Base-by-base conservation (phyloP, 192 early-diverging fungal genomes). In the Spinellus fusiger region DNA sequence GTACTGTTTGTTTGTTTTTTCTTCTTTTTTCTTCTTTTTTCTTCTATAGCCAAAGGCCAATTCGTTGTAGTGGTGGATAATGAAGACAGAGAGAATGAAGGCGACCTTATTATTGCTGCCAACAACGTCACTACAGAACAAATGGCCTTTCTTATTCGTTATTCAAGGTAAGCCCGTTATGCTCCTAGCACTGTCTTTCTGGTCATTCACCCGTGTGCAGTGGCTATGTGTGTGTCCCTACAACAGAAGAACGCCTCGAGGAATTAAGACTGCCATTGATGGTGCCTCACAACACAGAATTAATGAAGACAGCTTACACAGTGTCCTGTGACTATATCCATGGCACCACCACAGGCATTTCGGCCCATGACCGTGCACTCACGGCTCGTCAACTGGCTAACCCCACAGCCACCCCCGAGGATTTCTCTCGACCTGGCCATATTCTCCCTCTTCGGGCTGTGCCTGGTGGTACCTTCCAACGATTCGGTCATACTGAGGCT, bases 71-170 rank as follows among this genome's bases (percentile, higher is more conserved):
- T 90, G 3, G 91, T 97, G 62, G 96, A 99, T 76, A 90, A 97
- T 69, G 96, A 98, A 65, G 95, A 97, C 66, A 89, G 95, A 16
- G 97, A 99, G 76, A 99, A 99, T 77, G 97, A 99, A 71, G 97
- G 97, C 32, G 97, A 99, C 71, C 76, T 99, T 49, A 93, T 99
- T 59, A 93, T 97, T 68, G 92, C 97, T 0, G 97, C 89, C n/a
- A 87, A 98, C 74, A 89, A 92, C 71, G 72, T 92, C 10, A 97
- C 93, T 1, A 85, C 88, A 0, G 92, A 92, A 65, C 88, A 94
- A 67, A 85, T 94, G 77, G 95, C 95, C 1, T 99, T 99, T 64
- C 84, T 96, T 71, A 89, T 99, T 76, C 87, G 94, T 55, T 88
- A 98, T 71, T 90, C 89, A 23, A 94, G 88, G 90, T 92, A 79